Evolutionary conservation across 2,329 filamentous ascomycete species (phyloP), one percentile per base, ranked within the genome.

Genomic region (Eutypa lata): DNA sequence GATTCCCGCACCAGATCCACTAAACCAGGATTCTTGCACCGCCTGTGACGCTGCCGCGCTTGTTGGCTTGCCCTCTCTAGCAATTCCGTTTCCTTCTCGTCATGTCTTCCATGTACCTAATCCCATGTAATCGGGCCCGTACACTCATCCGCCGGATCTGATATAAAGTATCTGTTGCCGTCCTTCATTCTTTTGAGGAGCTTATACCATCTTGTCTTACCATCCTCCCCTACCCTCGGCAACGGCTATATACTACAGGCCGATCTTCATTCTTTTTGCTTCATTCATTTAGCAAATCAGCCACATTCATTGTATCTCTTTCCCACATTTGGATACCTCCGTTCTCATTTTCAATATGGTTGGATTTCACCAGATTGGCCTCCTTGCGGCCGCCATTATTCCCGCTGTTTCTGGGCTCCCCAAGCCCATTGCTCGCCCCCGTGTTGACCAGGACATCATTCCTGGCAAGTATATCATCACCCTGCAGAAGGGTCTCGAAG

Each of bases 401-500:
- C 37, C 50, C 14, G 24, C 21, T 24, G 50, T 40, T 14, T 24
- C 33, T 14, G 45, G 44, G 19, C 24, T 49, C 14, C 50, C 50
- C 14, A 47, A 28, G 19, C 49, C 49, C 10, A n/a, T n/a, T n/a
- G 21, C 10, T 8, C 26, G 13, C 31, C 35, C 35, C 8, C 16
- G 40, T 3, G 16, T 18, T 5, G 45, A 49, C 28, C 37, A 16
- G 35, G 47, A 50, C 31, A 26, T 45, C 38, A 40, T 53, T 33
- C 48, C 52, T 16, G 48, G 47, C 48, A 50, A 44, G 31, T 53
- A 45, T 22, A 53, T 53, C 52, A 18, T 53, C 38, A 53, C 52
- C 2, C 48, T 53, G n/a, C 24, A 48, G 33, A 47, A 37, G 13
- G 52, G 44, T 4, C 22, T 53, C 4, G 28, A 46, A 11, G 24